These are phyloP conservation scores for Crucibulum laeve DNA, from an alignment of 768 basidiomycete species.

Conservation along the genomic window DNA sequence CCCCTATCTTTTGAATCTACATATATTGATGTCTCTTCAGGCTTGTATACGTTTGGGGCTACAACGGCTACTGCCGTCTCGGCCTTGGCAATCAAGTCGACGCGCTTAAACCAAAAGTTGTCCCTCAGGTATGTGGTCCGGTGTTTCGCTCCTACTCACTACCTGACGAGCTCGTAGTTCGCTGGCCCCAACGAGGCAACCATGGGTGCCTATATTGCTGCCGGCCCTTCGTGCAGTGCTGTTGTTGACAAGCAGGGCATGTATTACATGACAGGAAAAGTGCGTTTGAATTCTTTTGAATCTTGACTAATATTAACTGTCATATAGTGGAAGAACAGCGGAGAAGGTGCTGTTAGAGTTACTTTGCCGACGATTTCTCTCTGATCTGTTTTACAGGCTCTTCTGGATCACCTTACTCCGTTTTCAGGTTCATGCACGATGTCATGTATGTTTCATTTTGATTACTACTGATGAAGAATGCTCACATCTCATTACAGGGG, in stretches of 20 bases:
- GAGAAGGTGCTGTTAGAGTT: constrained; percentile 58
- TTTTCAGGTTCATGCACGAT: constrained; percentile 84
- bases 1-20: background rate
- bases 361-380: background rate
- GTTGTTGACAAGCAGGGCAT: constrained; percentile 83
- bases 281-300: constrained; percentile 15
- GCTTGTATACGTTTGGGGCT: constrained; percentile 81
- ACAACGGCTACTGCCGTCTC: constrained; percentile 87
- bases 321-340: constrained; percentile 87
- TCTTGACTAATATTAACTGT: constrained; percentile 1
- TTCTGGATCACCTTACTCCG: constrained; percentile 83
- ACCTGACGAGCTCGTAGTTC: constrained; percentile 44
- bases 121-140: constrained; percentile 59
- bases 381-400: constrained; percentile 48
- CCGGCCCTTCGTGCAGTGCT: constrained; percentile 82
- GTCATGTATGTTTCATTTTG: constrained; percentile 53
- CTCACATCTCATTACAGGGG: constrained; percentile 40
- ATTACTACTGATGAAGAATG: background rate
- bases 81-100: constrained; percentile 87
- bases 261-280: constrained; percentile 86
- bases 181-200: constrained; percentile 63
- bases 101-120: constrained; percentile 70
- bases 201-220: constrained; percentile 61
- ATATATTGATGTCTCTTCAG: constrained; percentile 30
- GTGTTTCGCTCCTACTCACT: background rate